Percentiles rank a stretch among this genome's conserved stretches.
phyloP scores from a whole-genome alignment of 176 grass and related monocot genomes.

The Lolium perenne region DNA sequence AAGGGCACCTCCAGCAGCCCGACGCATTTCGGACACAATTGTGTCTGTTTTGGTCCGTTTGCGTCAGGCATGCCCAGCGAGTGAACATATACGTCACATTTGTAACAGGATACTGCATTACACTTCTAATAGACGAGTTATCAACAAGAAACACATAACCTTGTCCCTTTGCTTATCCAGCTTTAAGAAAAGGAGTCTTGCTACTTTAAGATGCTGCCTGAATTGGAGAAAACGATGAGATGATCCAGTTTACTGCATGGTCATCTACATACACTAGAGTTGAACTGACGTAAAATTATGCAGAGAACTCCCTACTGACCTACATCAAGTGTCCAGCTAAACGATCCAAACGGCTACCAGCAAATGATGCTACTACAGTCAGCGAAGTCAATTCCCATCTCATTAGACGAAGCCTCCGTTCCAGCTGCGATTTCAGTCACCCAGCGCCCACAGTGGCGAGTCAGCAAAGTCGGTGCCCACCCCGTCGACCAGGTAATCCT shows the following conservation, averaged over 20 bases:
- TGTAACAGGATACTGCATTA: not conserved
- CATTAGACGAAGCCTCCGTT: not conserved
- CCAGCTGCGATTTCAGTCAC: slow-evolving; percentile 21
- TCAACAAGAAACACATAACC: not conserved
- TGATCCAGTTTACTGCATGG: not conserved
- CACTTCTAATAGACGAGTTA: not conserved
- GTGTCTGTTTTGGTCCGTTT: too few species aligned
- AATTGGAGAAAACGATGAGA: not conserved
- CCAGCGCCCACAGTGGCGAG: slow-evolving; percentile 38
- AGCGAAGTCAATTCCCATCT: not conserved
- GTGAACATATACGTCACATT: not conserved
- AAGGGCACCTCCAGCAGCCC: too few species aligned
- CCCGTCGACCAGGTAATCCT: slow-evolving; percentile 7
- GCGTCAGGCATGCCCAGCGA: too few species aligned
- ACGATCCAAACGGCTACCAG: not conserved
- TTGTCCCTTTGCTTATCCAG: not conserved
- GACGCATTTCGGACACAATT: too few species aligned
- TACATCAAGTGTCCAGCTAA: not conserved
- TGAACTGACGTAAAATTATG: slow-evolving; percentile 4
- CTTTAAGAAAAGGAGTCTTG: not conserved
- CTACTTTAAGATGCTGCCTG: not conserved
- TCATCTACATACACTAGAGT: not conserved
- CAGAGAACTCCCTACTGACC: not conserved
- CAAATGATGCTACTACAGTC: slow-evolving; percentile 23
- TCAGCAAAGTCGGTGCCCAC: not conserved